Conservation (phyloP, 768 basidiomycete genomes). For the Hericium erinaceus region DNA sequence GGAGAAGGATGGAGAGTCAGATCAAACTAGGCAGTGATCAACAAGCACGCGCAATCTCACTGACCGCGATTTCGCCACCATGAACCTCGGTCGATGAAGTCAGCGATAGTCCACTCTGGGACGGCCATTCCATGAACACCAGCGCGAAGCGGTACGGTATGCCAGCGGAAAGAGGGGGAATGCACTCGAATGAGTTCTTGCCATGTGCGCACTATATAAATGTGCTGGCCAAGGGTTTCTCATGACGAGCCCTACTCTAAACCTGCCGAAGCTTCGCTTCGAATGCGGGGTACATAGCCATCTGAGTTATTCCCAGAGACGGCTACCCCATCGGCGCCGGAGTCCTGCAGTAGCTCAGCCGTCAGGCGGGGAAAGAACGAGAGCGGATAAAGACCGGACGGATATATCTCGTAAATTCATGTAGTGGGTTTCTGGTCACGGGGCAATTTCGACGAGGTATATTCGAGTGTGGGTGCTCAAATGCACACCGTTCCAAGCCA, state of each 20-base stretch:
- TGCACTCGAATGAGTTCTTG: background rate
- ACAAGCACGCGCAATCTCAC: constrained; percentile 3
- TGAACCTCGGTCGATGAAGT: constrained; percentile 47
- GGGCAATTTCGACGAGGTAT: too few relatives aligned
- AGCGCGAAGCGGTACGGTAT: background rate
- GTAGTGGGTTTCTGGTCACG: background rate
- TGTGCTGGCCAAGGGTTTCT: background rate
- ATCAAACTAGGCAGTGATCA: background rate
- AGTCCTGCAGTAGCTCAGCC: background rate
- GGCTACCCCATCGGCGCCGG: background rate
- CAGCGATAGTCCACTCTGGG: constrained; percentile 45
- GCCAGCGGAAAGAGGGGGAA: background rate
- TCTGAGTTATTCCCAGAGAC: background rate
- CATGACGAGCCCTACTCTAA: background rate
- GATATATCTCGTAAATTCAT: background rate
- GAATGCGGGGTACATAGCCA: background rate
- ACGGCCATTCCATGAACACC: constrained; percentile 15
- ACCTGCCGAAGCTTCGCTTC: background rate
- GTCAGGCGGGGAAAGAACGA: background rate
- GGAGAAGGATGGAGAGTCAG: background rate
- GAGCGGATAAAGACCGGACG: background rate
- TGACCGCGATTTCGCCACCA: constrained; percentile 58
- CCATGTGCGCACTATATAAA: background rate
- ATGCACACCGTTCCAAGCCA: too few relatives aligned
- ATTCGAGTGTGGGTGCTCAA: too few relatives aligned